Conservation (phyloP, 2,329 filamentous ascomycete species). For the Aureobasidium musti region DNA sequence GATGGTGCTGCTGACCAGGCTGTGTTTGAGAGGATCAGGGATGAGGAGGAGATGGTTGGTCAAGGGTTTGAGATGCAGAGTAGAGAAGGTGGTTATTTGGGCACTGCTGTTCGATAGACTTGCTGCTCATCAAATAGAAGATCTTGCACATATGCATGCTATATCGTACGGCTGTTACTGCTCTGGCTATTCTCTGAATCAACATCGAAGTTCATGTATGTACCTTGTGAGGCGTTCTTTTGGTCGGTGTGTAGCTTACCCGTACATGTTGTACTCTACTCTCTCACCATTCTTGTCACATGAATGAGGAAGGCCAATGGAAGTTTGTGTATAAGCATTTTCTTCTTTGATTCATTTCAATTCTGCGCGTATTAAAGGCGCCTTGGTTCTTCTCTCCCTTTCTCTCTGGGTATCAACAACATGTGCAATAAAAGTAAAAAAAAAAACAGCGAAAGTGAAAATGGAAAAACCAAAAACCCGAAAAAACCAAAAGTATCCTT, state of each 20-base stretch:
- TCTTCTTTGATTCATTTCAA: background rate
- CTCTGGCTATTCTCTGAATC: too few species aligned
- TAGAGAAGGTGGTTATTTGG: constrained; percentile 9
- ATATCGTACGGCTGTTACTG: too few species aligned
- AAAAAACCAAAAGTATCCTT: constrained; percentile 1
- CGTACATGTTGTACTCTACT: background rate
- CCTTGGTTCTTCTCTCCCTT: background rate
- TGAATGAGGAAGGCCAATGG: background rate
- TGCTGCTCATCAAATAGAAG: background rate
- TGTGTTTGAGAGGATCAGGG: constrained; percentile 47
- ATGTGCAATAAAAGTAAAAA: background rate
- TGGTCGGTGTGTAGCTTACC: too few species aligned
- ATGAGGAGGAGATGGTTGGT: constrained; percentile 47
- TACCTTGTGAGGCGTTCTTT: too few species aligned
- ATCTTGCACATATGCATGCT: background rate
- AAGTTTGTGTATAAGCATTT: background rate
- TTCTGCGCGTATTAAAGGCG: background rate
- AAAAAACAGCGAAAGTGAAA: background rate
- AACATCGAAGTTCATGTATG: background rate
- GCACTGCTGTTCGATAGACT: constrained; percentile 12
- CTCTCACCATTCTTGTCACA: background rate
- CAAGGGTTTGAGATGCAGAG: constrained; percentile 28
- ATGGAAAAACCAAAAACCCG: background rate
- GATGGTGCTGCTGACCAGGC: constrained; percentile 37
- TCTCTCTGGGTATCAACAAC: constrained; percentile 21